Evolutionary conservation across 805 yeast genomes (phyloP), one percentile per base, ranked within the genome.

Genomic region (Saturnispora ahearnii): DNA sequence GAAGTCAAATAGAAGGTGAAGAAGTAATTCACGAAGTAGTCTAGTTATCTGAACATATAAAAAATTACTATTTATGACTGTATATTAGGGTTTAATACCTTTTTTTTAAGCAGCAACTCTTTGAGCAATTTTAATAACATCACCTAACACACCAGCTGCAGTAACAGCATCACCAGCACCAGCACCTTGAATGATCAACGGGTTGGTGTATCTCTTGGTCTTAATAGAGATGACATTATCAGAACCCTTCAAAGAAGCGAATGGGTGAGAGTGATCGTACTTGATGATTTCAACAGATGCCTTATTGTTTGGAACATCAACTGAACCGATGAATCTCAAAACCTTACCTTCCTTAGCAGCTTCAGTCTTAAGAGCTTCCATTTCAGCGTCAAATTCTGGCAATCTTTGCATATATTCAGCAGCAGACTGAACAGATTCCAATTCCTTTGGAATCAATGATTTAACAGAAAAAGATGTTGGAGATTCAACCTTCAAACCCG

Each of bases 151-250:
- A 69, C 99, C 99, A 61, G 66, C 66, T 41, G 83, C 82, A 46
- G 83, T 78, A 43, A 78, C 81, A 34, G 77, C 83, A 48, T 82
- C 81, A 56, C 95, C 93, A 60, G 83, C 82, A 62, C 95, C 99
- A 31, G 99, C 99, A 70, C 99, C 99, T 76, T 93, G 99, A 60
- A 93, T 78, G 55, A 93, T 84, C 65, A 93, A 76, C 48, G 99
- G 99, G 69, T 87, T 88, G 38, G 84, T 78, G 70, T 93, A 93
- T 72, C 99, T 85, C 65, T 87, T 82, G 31, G 97, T 84, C 67
- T 82, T 83, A 71, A 93, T 85, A 22, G 97, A 82, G 54, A 93
- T 84, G 52, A 93, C 96, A 64, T 93, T 93, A 67, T 93, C 98
- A 54, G 96, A 87, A 46, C 99, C 99, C 73, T 87, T 85, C 65